phyloP scores from a whole-genome alignment of 768 basidiomycete species.

The Collybia sordida region DNA sequence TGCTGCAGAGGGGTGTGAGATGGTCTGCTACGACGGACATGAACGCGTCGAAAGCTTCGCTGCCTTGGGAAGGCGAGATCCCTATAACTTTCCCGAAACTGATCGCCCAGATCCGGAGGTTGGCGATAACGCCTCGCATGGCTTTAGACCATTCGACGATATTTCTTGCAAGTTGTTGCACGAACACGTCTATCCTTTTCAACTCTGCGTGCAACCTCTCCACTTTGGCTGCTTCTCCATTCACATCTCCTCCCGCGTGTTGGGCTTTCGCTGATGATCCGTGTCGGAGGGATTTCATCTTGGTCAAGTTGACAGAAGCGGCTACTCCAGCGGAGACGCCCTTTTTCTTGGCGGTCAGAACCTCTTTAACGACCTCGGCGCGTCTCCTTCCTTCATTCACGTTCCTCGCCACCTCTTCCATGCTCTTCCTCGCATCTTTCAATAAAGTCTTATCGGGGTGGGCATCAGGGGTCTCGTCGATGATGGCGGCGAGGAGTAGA shows the following conservation, averaged over 20 bases:
- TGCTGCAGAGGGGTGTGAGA: slow-evolving; percentile 51
- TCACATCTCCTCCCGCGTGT: slow-evolving; percentile 17
- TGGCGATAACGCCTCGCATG: slow-evolving; percentile 47
- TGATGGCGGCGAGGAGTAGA: slow-evolving; percentile 75
- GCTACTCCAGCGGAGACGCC: slow-evolving; percentile 44
- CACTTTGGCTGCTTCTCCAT: slow-evolving; percentile 50
- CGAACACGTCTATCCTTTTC: slow-evolving; percentile 54
- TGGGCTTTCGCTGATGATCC: slow-evolving; percentile 15
- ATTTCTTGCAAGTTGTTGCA: slow-evolving; percentile 60
- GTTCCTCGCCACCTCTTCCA: slow-evolving; percentile 72
- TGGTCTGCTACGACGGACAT: slow-evolving; percentile 53
- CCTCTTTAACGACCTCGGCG: slow-evolving; percentile 77
- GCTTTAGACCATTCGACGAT: slow-evolving; percentile 63
- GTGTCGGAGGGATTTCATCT: slow-evolving; percentile 55
- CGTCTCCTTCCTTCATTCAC: slow-evolving; percentile 80
- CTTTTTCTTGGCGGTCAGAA: slow-evolving; percentile 49
- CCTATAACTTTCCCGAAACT: slow-evolving; percentile 71
- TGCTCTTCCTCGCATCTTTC: slow-evolving; percentile 47
- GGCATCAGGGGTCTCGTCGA: slow-evolving; percentile 68
- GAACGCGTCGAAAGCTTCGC: slow-evolving; percentile 75
- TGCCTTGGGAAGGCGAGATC: slow-evolving; percentile 41
- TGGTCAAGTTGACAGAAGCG: slow-evolving; percentile 53
- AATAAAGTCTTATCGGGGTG: slow-evolving; percentile 68
- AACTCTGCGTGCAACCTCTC: slow-evolving; percentile 56
- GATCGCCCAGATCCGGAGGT: slow-evolving; percentile 60